Percentiles rank a stretch among this genome's conserved stretches.
Conservation (phyloP, 2,329 filamentous ascomycete species). For the Pseudocercospora cruenta region DNA sequence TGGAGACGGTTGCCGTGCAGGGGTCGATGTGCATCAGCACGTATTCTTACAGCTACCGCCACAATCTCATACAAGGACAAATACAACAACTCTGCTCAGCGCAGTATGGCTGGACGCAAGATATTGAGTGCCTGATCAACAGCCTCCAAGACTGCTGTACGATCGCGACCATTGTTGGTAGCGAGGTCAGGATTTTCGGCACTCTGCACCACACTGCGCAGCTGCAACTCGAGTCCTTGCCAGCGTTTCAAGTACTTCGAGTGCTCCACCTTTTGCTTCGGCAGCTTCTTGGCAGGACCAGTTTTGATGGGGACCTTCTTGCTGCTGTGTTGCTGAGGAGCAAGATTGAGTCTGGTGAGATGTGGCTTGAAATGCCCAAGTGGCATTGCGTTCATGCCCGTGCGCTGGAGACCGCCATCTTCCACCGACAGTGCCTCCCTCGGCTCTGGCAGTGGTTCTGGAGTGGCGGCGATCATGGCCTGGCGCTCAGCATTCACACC, state of each 20-base stretch:
- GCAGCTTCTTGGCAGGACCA: neutral
- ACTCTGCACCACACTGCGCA: neutral
- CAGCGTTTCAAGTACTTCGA: neutral
- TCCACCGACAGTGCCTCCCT: neutral
- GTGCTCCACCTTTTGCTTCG: neutral
- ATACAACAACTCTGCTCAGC: neutral
- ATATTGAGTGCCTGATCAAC: neutral
- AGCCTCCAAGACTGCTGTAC: neutral
- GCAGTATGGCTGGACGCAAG: neutral
- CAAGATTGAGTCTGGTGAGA: neutral
- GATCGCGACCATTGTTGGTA: slow-evolving; percentile 1
- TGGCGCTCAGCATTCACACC: slow-evolving; percentile 10
- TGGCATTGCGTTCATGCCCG: slow-evolving; percentile 7
- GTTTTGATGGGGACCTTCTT: neutral
- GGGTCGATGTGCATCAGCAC: neutral
- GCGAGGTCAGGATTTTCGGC: neutral
- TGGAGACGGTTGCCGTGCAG: neutral
- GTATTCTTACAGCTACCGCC: neutral
- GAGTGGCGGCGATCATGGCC: slow-evolving; percentile 12
- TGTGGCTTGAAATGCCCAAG: neutral
- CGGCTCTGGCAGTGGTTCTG: neutral
- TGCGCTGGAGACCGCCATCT: neutral
- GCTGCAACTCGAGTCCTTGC: neutral
- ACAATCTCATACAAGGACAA: neutral
- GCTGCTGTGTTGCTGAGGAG: neutral